Percentiles rank a stretch among this genome's conserved stretches.
These are phyloP conservation scores for Leptographium galeiforme DNA, from an alignment of 2,329 filamentous ascomycete species.

Conservation along the genomic window DNA sequence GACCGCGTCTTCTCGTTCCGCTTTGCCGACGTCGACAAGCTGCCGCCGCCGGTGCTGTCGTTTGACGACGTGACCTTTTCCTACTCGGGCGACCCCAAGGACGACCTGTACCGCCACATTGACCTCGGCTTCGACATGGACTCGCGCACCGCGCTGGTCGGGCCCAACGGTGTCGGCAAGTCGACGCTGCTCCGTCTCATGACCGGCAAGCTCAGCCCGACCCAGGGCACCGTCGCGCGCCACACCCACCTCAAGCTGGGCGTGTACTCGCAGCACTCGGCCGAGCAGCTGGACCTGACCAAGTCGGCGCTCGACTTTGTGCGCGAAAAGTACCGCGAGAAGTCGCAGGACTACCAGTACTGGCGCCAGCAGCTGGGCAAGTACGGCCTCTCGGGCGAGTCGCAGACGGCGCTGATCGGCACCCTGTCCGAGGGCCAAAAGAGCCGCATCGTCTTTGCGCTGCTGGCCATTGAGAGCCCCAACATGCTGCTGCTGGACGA, in stretches of 20 bases:
- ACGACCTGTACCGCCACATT: constrained; percentile 91
- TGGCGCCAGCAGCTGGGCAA: constrained; percentile 95
- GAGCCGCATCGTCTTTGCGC: constrained; percentile 93
- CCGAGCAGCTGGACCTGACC: constrained; percentile 94
- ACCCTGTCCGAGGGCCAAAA: constrained; percentile 96
- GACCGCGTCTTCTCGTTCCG: constrained; percentile 95
- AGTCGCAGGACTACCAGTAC: constrained; percentile 97
- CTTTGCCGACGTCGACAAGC: constrained; percentile 97
- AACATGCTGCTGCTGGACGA: constrained; percentile 98
- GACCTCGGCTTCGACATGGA: constrained; percentile 99
- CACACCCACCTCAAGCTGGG: constrained; percentile 98
- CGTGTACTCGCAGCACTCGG: constrained; percentile 95
- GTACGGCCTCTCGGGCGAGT: constrained; percentile 85
- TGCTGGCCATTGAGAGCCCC: constrained; percentile 85
- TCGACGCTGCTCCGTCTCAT: constrained; percentile 91
- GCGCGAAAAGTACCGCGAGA: constrained; percentile 78
- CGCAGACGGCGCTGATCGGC: constrained; percentile 94
- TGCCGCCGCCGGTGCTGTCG: constrained; percentile 91
- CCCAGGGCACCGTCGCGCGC: constrained; percentile 65
- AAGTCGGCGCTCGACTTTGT: constrained; percentile 98
- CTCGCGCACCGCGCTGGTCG: constrained; percentile 89
- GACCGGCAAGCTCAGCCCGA: constrained; percentile 87
- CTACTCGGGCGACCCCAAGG: constrained; percentile 78
- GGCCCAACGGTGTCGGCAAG: constrained; percentile 98
- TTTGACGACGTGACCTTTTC: constrained; percentile 98